phyloP scores from a whole-genome alignment of 805 yeast species.

The Metschnikowia noctiluminum region DNA sequence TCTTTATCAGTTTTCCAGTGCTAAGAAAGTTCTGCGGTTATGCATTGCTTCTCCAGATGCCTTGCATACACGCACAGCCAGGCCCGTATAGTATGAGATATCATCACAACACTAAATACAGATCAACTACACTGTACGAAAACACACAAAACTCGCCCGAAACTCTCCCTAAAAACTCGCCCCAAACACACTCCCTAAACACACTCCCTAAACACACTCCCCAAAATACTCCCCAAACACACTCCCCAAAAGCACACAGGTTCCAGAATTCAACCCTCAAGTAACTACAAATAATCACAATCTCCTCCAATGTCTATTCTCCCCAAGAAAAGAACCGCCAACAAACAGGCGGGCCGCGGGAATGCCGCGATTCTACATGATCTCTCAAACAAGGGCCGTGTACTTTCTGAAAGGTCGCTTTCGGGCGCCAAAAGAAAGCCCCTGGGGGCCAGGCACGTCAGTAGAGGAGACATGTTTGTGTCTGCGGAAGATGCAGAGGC shows the following conservation, averaged over 20 bases:
- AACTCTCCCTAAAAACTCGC: not conserved
- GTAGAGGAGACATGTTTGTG: constrained; percentile 21
- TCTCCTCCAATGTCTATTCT: constrained; percentile 13
- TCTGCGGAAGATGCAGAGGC: constrained; percentile 13
- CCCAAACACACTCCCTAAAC: not conserved
- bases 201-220: not conserved
- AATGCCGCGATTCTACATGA: constrained; percentile 23
- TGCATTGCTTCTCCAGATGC: not conserved
- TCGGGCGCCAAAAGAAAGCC: constrained; percentile 22
- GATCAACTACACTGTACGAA: not conserved
- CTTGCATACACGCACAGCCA: not conserved
- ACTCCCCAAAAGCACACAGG: not conserved
- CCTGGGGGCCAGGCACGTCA: constrained; percentile 17
- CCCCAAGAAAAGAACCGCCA: constrained; percentile 25
- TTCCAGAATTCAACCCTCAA: too few relatives aligned
- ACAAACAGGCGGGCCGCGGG: constrained; percentile 13
- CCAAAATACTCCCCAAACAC: not conserved
- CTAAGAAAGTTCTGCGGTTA: too few relatives aligned
- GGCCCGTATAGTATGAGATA: not conserved
- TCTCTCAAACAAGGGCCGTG: constrained; percentile 28
- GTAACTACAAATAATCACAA: not conserved
- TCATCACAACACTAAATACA: not conserved
- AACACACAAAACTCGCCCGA: not conserved
- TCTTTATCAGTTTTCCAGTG: too few relatives aligned
- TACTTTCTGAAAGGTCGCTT: constrained; percentile 23